Evolutionary conservation across 768 basidiomycete genomes (phyloP).

Genomic region (Harrya chromipes): DNA sequence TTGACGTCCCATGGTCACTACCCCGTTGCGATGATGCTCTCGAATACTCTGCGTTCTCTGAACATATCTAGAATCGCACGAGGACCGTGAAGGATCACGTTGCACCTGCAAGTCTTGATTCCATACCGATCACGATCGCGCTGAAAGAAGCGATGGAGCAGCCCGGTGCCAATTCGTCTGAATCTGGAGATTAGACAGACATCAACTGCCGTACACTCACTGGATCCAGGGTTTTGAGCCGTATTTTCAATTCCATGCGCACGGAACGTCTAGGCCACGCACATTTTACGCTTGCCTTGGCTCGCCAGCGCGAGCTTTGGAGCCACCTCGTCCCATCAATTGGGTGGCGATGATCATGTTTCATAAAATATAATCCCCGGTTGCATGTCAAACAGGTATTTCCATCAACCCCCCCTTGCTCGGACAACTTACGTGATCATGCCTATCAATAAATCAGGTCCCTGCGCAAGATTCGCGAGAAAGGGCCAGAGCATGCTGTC

Average conservation of each 20-base stretch:
- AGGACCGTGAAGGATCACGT: not conserved
- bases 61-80: constrained; percentile 1
- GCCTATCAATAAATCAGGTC: constrained; percentile 3
- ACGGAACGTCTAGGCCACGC: not conserved
- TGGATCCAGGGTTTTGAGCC: constrained; percentile 3
- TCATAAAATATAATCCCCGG: not conserved
- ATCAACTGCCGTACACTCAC: constrained; percentile 1
- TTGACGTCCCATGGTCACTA: not conserved
- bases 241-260: not conserved
- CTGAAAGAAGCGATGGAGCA: constrained; percentile 3
- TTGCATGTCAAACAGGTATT: not conserved
- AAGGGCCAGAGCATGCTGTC: not conserved
- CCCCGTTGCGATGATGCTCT: not conserved
- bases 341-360: not conserved
- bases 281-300: not conserved
- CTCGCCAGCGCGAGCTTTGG: not conserved
- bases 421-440: constrained; percentile 16
- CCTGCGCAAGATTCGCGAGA: constrained; percentile 4
- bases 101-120: not conserved
- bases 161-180: constrained; percentile 2
- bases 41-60: not conserved
- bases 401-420: not conserved
- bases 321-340: not conserved
- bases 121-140: constrained; percentile 25
- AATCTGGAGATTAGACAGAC: constrained; percentile 15